Base-by-base conservation (phyloP, 2,329 filamentous ascomycete species). In the Sclerotinia glacialis region DNA sequence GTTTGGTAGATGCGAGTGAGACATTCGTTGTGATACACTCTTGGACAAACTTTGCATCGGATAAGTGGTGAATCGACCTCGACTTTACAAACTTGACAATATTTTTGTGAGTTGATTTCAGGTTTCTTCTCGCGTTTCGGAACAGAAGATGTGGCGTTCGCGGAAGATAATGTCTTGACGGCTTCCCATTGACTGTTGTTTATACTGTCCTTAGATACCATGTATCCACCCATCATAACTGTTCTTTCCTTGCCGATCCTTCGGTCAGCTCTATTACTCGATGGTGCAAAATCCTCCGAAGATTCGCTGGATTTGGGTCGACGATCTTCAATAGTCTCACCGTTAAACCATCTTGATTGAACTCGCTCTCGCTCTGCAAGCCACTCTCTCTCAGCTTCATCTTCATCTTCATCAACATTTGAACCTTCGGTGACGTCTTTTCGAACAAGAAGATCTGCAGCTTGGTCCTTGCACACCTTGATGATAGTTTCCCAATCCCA, bases 221-320 rank as follows among this genome's bases (percentile, higher is more conserved):
- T 81, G 70, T 80, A 86, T 0, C 84, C 85, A 68, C 83, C 79
- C 0, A 86, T 76, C 78, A 83, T 82, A 47, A 87, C 82, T 0
- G 83, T 86, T 0, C 82, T 83, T 67, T 86, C 83, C 73, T 87
- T 87, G 58, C 82, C 83, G 7, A 80, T 76, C 11, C 85, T 80
- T 2, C 85, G 79, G 54, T 84, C 81, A 12, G 79, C 78, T 23
- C 16, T 55, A 42, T 34, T 55, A 28, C 80, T 79, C 5, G 76
- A 42, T n/a, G 47, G 46, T 8, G 2, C 76, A 58, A 73, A 72
- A 18, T 80, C 78, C 34, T 78, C 77, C 28, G 72, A 67, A 0
- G 77, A 74, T 40, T 81, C 76, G 40, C 80, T 78, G 64, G 70
- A 63, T 73, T 72, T 62, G 60, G 60, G 52, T 77, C 73, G 61